Percentiles rank a stretch among this genome's conserved stretches.
Evolutionary conservation across 2,329 filamentous ascomycete genomes (phyloP).

Genomic region (Aspergillus sp.): DNA sequence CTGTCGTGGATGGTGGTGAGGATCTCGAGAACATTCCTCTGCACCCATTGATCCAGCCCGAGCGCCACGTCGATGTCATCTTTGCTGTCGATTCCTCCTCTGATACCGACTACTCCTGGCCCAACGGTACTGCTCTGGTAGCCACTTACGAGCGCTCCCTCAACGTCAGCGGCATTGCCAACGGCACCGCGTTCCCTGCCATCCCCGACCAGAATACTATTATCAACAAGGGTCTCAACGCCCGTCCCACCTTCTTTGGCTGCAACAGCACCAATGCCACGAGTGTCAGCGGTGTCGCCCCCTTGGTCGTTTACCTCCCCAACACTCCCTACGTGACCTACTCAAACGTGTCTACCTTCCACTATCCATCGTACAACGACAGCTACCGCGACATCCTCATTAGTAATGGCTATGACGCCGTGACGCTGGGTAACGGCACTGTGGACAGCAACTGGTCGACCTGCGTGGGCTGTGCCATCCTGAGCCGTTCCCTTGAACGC

Average conservation of each 20-base stretch:
- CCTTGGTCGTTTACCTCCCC: constrained; percentile 77
- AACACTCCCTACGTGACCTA: constrained; percentile 70
- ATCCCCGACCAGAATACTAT: constrained; percentile 67
- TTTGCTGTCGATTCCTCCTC: constrained; percentile 69
- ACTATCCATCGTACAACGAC: constrained; percentile 51
- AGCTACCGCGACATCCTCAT: constrained; percentile 67
- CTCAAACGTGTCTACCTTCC: constrained; percentile 72
- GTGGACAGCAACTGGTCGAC: constrained; percentile 63
- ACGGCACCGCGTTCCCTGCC: constrained; percentile 60
- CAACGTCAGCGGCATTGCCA: constrained; percentile 45
- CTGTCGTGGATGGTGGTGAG: constrained; percentile 66
- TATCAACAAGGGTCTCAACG: constrained; percentile 64
- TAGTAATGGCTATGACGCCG: constrained; percentile 74
- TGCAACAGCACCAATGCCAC: constrained; percentile 59
- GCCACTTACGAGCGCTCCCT: constrained; percentile 61
- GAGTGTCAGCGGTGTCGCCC: constrained; percentile 30
- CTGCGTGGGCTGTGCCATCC: constrained; percentile 76
- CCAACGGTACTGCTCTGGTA: constrained; percentile 64
- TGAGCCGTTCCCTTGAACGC: constrained; percentile 63
- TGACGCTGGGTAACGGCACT: constrained; percentile 71
- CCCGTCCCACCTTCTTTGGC: constrained; percentile 67
- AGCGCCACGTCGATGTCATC: constrained; percentile 63
- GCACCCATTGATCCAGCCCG: constrained; percentile 62
- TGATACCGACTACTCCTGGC: constrained; percentile 59
- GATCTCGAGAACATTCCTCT: constrained; percentile 70